Percentiles rank a stretch among this genome's conserved stretches.
Conservation (phyloP, 768 basidiomycete species). For the Tricholoma furcatifolium region DNA sequence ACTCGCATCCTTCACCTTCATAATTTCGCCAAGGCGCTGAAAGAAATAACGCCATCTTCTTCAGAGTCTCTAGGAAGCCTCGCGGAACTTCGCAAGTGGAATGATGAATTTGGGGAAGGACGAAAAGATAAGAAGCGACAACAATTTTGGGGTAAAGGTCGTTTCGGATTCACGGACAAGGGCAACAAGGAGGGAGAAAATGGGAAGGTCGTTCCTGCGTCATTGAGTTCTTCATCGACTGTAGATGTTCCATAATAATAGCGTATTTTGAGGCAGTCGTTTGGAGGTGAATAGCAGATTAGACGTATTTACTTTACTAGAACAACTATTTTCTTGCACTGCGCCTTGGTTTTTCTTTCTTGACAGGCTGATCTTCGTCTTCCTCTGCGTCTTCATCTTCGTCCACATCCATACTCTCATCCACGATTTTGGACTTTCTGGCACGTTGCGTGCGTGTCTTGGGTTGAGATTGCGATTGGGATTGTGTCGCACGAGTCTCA, state of each 20-base stretch:
- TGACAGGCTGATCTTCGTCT: conserved; percentile 10
- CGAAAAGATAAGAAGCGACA: conserved; percentile 59
- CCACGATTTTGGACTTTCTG: conserved; percentile 27
- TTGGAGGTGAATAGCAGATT: conserved; percentile 5
- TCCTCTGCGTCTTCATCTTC: conserved; percentile 37
- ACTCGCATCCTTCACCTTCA: conserved; percentile 39
- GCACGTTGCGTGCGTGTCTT: conserved; percentile 28
- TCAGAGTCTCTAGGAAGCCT: conserved; percentile 80
- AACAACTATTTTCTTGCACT: conserved; percentile 15
- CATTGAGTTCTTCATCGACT: background rate
- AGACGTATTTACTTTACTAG: conserved; percentile 7
- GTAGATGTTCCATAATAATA: conserved; percentile 4
- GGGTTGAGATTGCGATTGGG: conserved; percentile 10
- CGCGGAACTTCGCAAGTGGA: conserved; percentile 81
- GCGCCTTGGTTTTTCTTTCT: conserved; percentile 15
- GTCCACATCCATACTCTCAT: conserved; percentile 41
- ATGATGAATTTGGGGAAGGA: conserved; percentile 93
- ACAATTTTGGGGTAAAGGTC: conserved; percentile 84
- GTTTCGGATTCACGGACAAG: conserved; percentile 79
- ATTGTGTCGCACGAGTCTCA: conserved; percentile 32
- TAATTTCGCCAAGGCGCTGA: conserved; percentile 83
- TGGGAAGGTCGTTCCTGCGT: conserved; percentile 38
- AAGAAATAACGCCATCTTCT: conserved; percentile 87
- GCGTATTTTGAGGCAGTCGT: background rate
- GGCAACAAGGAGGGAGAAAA: conserved; percentile 34